These are phyloP conservation scores for Coniochaeta sp. DNA, from an alignment of 2,329 filamentous ascomycete species.

Conservation along the genomic window DNA sequence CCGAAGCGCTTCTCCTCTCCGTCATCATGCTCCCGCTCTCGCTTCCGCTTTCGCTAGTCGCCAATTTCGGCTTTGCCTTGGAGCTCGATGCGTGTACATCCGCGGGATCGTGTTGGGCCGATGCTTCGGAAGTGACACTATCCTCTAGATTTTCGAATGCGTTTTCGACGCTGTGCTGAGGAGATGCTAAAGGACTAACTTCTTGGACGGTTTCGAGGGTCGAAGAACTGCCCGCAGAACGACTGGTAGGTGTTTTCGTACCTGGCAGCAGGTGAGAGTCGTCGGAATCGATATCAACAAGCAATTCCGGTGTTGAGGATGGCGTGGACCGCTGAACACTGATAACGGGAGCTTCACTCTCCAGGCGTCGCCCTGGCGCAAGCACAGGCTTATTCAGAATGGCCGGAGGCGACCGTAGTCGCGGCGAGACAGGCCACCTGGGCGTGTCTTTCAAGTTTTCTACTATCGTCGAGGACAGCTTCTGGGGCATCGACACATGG, in stretches of 20 bases:
- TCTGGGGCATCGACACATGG: conserved; percentile 58
- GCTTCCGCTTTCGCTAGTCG: conserved; percentile 51
- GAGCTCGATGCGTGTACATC: conserved; percentile 29
- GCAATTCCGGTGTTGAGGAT: conserved; percentile 28
- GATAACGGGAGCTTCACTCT: conserved; percentile 43
- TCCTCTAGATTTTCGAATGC: conserved; percentile 44
- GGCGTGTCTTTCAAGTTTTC: conserved; percentile 48
- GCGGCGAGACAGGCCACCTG: conserved; percentile 71
- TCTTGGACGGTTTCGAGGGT: conserved; percentile 88
- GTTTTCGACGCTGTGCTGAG: conserved; percentile 38
- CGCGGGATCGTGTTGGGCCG: conserved; percentile 31
- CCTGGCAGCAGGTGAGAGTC: conserved; percentile 42
- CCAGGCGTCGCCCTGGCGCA: conserved; percentile 36
- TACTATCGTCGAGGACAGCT: conserved; percentile 37
- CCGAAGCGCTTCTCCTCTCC: conserved; percentile 34
- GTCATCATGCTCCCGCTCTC: conserved; percentile 52
- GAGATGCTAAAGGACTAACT: conserved; percentile 69
- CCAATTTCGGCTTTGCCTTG: conserved; percentile 37
- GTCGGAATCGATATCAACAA: conserved; percentile 45
- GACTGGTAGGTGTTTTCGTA: conserved; percentile 52
- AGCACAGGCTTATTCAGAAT: conserved; percentile 36
- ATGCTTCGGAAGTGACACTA: conserved; percentile 24
- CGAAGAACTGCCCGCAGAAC: conserved; percentile 40
- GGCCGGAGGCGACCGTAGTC: conserved; percentile 70
- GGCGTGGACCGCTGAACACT: conserved; percentile 44